Conservation (phyloP, 2,329 filamentous ascomycete species). For the Parastagonospora nodorum region DNA sequence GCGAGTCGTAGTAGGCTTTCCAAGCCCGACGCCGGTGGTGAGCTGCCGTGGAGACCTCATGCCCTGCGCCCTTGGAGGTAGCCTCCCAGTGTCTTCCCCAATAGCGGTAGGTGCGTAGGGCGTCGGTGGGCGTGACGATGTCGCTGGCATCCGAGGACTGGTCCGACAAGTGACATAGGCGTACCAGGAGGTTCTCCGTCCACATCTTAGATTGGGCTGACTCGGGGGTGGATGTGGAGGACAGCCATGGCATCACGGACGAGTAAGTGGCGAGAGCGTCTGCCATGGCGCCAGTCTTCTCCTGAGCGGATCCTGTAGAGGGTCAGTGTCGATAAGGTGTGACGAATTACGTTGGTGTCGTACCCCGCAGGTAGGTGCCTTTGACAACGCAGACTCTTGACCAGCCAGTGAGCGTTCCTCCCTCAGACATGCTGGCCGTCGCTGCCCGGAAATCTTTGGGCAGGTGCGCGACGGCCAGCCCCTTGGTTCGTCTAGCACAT, state of each 20-base stretch:
- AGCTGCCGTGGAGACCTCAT: conserved; percentile 25
- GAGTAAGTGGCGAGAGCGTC: conserved; percentile 71
- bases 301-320: conserved; percentile 52
- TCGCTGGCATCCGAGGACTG: conserved; percentile 54
- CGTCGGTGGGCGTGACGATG: conserved; percentile 36
- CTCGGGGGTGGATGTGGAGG: conserved; percentile 58
- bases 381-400: conserved; percentile 82
- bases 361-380: conserved; percentile 76
- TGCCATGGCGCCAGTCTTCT: conserved; percentile 45
- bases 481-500: conserved; percentile 74
- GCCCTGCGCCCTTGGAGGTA: conserved; percentile 19
- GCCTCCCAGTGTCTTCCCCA: conserved; percentile 72
- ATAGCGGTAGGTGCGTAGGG: conserved; percentile 58
- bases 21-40: conserved; percentile 69
- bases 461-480: conserved; percentile 63
- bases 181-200: conserved; percentile 77
- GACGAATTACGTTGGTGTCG: conserved; percentile 34
- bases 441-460: conserved; percentile 62
- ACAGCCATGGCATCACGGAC: conserved; percentile 67
- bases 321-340: conserved; percentile 10
- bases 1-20: conserved; percentile 80
- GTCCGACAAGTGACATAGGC: conserved; percentile 72
- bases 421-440: conserved; percentile 23
- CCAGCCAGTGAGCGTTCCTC: conserved; percentile 67
- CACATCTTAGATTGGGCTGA: conserved; percentile 70